Conservation (phyloP, 257 asterid species). For the Rhazya stricta region DNA sequence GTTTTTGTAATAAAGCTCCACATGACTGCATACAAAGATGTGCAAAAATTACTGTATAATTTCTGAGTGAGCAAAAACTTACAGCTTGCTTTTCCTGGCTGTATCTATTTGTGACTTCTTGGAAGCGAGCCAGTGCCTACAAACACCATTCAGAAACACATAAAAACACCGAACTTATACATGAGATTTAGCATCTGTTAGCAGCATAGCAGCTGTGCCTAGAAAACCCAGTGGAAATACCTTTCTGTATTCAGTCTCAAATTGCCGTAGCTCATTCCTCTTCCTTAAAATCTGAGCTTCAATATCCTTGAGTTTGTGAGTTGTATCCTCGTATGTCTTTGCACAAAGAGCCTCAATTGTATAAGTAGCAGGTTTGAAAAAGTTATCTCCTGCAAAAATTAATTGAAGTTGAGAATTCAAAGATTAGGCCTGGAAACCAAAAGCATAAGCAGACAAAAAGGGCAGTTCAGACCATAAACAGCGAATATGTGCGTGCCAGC, state of each 20-base stretch:
- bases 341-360: conserved; percentile 92
- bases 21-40: not conserved
- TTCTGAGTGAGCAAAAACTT: conserved; percentile 34
- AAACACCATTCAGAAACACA: conserved; percentile 16
- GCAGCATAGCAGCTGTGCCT: not conserved
- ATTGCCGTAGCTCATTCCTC: conserved; percentile 92
- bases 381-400: conserved; percentile 82
- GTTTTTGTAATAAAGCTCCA: not conserved
- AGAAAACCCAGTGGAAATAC: conserved; percentile 27
- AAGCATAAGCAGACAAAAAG: conserved; percentile 16
- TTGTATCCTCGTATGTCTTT: conserved; percentile 84
- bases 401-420: conserved; percentile 14
- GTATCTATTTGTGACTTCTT: conserved; percentile 93
- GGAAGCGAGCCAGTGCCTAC: conserved; percentile 95
- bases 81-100: conserved; percentile 89
- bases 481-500: conserved; percentile 99
- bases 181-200: not conserved
- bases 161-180: not conserved
- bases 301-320: conserved; percentile 72
- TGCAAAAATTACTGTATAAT: not conserved
- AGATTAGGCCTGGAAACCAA: conserved; percentile 12
- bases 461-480: conserved; percentile 80
- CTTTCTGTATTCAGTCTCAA: conserved; percentile 97
- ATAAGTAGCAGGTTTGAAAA: conserved; percentile 89
- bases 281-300: conserved; percentile 91